Evolutionary conservation across 2,329 filamentous ascomycete species (phyloP), one percentile per base, ranked within the genome.

Genomic region (Zymoseptoria brevis): DNA sequence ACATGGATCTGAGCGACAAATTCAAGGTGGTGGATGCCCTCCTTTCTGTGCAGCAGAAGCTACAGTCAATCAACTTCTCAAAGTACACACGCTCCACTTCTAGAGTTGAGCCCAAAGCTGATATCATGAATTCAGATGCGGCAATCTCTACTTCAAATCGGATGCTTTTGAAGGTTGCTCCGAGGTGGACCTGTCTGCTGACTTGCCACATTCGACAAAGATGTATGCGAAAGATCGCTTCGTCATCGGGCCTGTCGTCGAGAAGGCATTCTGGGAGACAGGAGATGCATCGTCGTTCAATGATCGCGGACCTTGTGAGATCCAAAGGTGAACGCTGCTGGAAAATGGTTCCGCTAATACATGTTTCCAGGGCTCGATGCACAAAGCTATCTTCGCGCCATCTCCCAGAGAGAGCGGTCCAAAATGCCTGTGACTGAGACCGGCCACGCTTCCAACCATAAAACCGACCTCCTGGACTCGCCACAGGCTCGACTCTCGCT

Each of bases 241-340:
- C 57, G 67, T 61, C 26, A 74, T 77, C 58, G 74, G 74, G 2
- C 75, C 75, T 59, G 69, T 73, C 30, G 70, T 70, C 16, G 66
- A 71, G 19, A 67, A 62, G 55, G 63, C 60, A 16, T 74, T 74
- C 62, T 77, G 72, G 75, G 68, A 57, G 67, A 75, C 62, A 69
- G 73, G 50, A 66, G 68, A 50, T 59, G 49, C 16, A 29, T 41
- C 9, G 24, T 13, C 24, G 7, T 41, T 62, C 29, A 68, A 75
- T 57, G 71, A 76, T 63, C 69, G 73, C 51, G 75, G 76, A n/a
- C 75, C 62, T 48, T 64, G 62, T 64, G 48, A 58, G 62, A 4
- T 16, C 19, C 19, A 35, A 19, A n/a, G 19, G 22, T 11, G 22
- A 50, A 30, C 9, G 19, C 50, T 54, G 8, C 7, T 24, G 51